These are phyloP conservation scores for Collybia mongolica DNA, from an alignment of 768 basidiomycete genomes.

Conservation along the genomic window DNA sequence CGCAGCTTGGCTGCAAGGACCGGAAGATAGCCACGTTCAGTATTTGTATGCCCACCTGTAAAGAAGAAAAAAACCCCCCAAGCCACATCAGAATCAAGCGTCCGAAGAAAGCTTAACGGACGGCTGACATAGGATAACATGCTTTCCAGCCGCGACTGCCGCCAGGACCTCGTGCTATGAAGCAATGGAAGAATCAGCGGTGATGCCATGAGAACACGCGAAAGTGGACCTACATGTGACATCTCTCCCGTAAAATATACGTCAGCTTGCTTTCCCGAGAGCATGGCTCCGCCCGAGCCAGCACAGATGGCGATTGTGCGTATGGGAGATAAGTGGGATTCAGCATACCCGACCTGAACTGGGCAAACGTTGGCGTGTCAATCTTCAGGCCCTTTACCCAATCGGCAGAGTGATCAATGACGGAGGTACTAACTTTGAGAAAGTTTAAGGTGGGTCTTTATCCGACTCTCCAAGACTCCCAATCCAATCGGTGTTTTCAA, in stretches of 20 bases:
- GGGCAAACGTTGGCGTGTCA: constrained; percentile 20
- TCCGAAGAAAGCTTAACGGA: constrained; percentile 22
- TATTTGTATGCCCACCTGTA: constrained; percentile 33
- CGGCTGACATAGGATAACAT: constrained; percentile 80
- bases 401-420: constrained; percentile 8
- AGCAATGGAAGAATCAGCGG: constrained; percentile 1
- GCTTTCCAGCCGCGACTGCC: constrained; percentile 68
- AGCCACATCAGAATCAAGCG: constrained; percentile 9
- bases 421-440: constrained; percentile 47
- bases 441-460: constrained; percentile 68
- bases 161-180: constrained; percentile 84
- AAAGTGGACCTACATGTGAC: constrained; percentile 61
- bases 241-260: constrained; percentile 94
- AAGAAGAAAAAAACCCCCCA: not conserved
- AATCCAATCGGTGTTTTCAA: constrained; percentile 57
- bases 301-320: constrained; percentile 86
- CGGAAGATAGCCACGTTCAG: constrained; percentile 66
- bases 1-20: constrained; percentile 65
- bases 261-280: constrained; percentile 73
- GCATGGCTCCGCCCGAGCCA: constrained; percentile 81
- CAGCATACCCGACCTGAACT: constrained; percentile 70
- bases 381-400: not conserved
- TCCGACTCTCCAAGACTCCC: constrained; percentile 57
- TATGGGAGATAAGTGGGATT: constrained; percentile 32
- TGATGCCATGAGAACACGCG: not conserved